phyloP scores from a whole-genome alignment of 306 rosid species.

The Acacia melanoxylon region DNA sequence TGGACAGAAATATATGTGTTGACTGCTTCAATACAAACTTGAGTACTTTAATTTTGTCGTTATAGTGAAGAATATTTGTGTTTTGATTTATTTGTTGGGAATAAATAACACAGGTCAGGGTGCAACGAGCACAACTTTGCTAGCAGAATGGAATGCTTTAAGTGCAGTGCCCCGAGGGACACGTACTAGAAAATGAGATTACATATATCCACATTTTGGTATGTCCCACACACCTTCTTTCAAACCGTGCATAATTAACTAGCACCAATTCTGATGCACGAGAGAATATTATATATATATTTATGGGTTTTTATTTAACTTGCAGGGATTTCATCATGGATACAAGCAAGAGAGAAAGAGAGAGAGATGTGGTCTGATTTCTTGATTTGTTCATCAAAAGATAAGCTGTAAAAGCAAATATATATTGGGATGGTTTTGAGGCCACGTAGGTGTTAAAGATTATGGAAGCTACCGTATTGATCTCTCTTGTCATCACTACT shows the following conservation, averaged over 20 bases:
- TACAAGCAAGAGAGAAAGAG: conserved; percentile 19
- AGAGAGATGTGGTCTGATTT: neutral
- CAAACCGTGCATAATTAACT: neutral
- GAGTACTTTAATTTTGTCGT: neutral
- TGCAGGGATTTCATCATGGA: neutral
- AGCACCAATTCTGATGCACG: neutral
- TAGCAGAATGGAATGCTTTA: conserved; percentile 71
- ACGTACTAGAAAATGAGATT: conserved; percentile 28
- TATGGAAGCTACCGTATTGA: conserved; percentile 14
- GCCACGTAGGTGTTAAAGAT: conserved; percentile 8
- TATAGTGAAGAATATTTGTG: neutral
- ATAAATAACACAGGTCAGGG: conserved; percentile 46
- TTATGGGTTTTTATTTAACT: neutral
- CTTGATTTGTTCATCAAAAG: neutral
- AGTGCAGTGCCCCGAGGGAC: conserved; percentile 81
- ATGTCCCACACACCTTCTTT: neutral
- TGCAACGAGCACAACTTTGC: conserved; percentile 85
- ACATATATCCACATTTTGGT: conserved; percentile 34
- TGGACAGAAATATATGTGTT: neutral
- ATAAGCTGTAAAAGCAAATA: conserved; percentile 14
- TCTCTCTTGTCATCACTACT: conserved; percentile 5
- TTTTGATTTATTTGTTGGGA: neutral
- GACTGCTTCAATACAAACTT: conserved; percentile 29
- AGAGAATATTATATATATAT: neutral
- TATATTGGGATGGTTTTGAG: neutral